Evolutionary conservation across 768 basidiomycete genomes (phyloP).

Genomic region (Lactifluus pinguis): DNA sequence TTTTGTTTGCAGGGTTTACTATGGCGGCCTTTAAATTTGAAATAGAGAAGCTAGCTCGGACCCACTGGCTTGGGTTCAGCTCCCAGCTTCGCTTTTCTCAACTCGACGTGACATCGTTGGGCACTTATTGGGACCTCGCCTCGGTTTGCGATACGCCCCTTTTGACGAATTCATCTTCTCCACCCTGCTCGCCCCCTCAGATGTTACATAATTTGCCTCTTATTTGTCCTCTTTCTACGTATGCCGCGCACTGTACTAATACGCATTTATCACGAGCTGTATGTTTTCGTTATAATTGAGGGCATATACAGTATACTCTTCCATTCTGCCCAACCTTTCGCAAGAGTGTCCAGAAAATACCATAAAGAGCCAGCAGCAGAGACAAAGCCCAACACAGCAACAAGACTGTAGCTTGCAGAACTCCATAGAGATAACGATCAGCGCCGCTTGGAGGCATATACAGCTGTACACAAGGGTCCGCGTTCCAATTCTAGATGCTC

Average conservation of each 20-base stretch:
- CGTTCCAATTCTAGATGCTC: conserved; percentile 64
- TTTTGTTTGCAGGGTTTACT: conserved; percentile 11
- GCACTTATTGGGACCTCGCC: conserved; percentile 2
- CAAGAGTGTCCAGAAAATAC: neutral
- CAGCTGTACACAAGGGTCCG: conserved; percentile 40
- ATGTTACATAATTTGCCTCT: neutral
- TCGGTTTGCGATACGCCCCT: neutral
- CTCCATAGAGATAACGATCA: neutral
- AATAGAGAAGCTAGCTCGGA: conserved; percentile 7
- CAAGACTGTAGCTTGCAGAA: no score
- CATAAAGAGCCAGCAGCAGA: neutral
- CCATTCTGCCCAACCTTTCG: neutral
- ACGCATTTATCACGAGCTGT: conserved; percentile 17
- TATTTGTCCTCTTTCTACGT: neutral
- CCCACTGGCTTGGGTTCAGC: conserved; percentile 10
- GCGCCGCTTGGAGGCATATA: conserved; percentile 1
- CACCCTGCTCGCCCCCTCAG: neutral
- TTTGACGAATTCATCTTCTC: neutral
- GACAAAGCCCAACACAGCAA: neutral
- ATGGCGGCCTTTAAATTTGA: conserved; percentile 12
- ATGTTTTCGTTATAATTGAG: conserved; percentile 6
- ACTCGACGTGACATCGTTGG: neutral
- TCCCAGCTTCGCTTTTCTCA: neutral
- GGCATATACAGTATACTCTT: neutral
- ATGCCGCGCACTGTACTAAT: conserved; percentile 16